Conservation (phyloP, 345 rosid species). For the Litchi chinensis region DNA sequence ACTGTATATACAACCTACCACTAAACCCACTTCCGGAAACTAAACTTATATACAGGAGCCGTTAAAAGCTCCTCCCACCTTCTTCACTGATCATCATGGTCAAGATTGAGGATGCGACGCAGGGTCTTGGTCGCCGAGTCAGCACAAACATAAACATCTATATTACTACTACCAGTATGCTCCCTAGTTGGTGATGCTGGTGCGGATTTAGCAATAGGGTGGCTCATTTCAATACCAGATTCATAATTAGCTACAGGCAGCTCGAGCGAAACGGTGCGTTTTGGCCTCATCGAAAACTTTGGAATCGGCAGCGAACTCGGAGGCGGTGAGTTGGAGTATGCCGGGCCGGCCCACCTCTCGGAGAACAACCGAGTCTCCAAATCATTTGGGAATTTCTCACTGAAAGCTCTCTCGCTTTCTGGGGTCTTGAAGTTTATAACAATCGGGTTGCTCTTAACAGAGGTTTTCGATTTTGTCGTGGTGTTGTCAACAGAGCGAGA, state of each 20-base stretch:
- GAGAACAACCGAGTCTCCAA: slow-evolving; percentile 49
- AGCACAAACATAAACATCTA: slow-evolving; percentile 50
- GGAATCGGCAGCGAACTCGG: slow-evolving; percentile 94
- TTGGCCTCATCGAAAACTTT: slow-evolving; percentile 68
- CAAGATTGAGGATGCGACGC: slow-evolving; percentile 95
- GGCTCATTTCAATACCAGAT: slow-evolving; percentile 38
- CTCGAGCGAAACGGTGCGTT: slow-evolving; percentile 64
- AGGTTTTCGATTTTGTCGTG: slow-evolving; percentile 14
- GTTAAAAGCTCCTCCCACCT: slow-evolving; percentile 33
- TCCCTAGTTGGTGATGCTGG: slow-evolving; percentile 84
- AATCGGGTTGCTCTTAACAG: slow-evolving; percentile 52
- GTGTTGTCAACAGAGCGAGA: slow-evolving; percentile 20
- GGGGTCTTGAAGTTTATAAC: slow-evolving; percentile 40
- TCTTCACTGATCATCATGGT: slow-evolving; percentile 58
- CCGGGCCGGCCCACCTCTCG: slow-evolving; percentile 98
- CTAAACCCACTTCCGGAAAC: slow-evolving; percentile 39
- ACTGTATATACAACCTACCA: slow-evolving; percentile 57
- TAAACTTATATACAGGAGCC: slow-evolving; percentile 51
- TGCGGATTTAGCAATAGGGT: slow-evolving; percentile 70
- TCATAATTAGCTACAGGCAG: slow-evolving; percentile 41
- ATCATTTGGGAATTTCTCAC: slow-evolving; percentile 37
- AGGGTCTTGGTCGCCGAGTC: slow-evolving; percentile 85
- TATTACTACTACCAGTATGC: slow-evolving; percentile 34
- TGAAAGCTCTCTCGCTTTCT: slow-evolving; percentile 28
- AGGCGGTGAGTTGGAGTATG: slow-evolving; percentile 95